Evolutionary conservation across 257 asterid genomes (phyloP).

Genomic region (Nicotiana otophora): DNA sequence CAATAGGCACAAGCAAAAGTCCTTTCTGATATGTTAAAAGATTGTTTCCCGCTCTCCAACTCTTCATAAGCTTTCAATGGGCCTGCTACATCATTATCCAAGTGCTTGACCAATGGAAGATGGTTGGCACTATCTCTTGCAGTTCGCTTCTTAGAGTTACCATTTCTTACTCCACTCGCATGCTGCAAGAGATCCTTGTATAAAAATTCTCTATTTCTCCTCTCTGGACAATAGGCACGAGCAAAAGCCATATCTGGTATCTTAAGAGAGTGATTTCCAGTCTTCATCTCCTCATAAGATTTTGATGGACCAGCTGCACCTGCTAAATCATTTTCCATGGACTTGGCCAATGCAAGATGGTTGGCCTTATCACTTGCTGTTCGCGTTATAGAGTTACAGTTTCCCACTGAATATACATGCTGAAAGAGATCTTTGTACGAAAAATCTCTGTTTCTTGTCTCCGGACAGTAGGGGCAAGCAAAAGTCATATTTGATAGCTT

Average conservation of each 20-base stretch:
- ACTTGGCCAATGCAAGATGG: conserved; percentile 69
- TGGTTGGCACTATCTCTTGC: conserved; percentile 57
- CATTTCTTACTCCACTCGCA: conserved; percentile 49
- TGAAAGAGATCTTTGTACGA: conserved; percentile 58
- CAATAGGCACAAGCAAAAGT: conserved; percentile 71
- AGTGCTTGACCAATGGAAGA: conserved; percentile 60
- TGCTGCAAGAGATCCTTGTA: conserved; percentile 76
- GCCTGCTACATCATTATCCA: conserved; percentile 40
- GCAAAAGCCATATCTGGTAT: conserved; percentile 45
- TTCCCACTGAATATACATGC: conserved; percentile 57
- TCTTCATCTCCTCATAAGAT: conserved; percentile 42
- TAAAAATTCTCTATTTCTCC: conserved; percentile 41
- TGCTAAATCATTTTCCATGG: conserved; percentile 43
- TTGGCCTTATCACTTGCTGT: conserved; percentile 49
- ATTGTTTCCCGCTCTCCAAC: conserved; percentile 49
- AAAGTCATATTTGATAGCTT: conserved; percentile 44
- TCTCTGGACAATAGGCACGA: conserved; percentile 76
- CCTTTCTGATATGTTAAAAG: conserved; percentile 44
- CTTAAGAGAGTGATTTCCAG: conserved; percentile 46
- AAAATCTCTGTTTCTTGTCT: conserved; percentile 45
- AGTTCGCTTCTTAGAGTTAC: conserved; percentile 49
- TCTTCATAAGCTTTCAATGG: conserved; percentile 36
- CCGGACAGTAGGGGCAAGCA: conserved; percentile 74
- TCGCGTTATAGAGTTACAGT: conserved; percentile 46
- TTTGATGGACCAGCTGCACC: conserved; percentile 37